phyloP scores from a whole-genome alignment of 1,139 yeast genomes.

The Hansenula sp. region DNA sequence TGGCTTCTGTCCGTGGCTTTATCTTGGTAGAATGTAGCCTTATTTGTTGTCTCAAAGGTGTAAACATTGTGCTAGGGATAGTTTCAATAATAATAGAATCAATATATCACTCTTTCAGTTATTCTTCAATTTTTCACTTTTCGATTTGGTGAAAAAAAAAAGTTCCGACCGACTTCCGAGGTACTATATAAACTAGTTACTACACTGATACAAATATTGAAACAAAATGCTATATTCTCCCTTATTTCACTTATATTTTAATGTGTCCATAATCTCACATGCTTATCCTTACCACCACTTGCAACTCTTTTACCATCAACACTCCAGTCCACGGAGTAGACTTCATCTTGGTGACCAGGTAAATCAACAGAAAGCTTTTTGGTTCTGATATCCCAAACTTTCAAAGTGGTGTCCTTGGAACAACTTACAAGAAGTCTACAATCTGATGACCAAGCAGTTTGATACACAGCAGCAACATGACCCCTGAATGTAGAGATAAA shows the following conservation, averaged over 20 bases:
- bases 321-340: conserved; percentile 97
- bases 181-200: conserved; percentile 8
- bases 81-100: background rate
- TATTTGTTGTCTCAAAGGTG: conserved; percentile 2
- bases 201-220: too few species aligned
- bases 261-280: conserved; percentile 90
- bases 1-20: background rate
- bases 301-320: conserved; percentile 90
- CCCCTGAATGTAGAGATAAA: conserved; percentile 90
- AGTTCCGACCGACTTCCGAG: background rate
- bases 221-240: background rate
- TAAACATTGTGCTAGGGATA: background rate
- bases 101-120: background rate
- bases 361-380: conserved; percentile 80
- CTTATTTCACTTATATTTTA: background rate
- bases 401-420: conserved; percentile 93
- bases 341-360: conserved; percentile 96
- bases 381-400: conserved; percentile 94
- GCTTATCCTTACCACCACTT: conserved; percentile 95
- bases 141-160: background rate
- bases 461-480: conserved; percentile 97
- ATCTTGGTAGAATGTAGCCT: conserved; percentile 6
- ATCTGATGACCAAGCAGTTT: conserved; percentile 98
- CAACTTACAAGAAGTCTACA: conserved; percentile 87
- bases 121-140: background rate